Conservation (phyloP, 176 grass and related monocot genomes). For the Cenchrus fungigraminus region DNA sequence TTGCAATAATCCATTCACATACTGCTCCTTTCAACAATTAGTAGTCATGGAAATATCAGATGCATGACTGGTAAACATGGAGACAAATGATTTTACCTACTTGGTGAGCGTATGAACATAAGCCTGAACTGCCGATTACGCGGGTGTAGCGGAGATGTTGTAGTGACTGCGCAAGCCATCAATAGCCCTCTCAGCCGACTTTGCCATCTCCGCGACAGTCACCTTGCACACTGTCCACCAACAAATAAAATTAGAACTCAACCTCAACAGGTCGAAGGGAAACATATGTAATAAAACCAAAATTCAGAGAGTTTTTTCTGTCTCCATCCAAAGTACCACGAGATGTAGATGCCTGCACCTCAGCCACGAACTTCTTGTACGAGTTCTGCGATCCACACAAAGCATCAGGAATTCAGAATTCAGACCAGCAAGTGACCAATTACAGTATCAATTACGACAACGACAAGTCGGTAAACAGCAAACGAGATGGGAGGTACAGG, state of each 20-base stretch:
- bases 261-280: neutral
- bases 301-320: conserved; percentile 22
- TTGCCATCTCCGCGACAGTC: conserved; percentile 50
- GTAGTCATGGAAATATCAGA: too few relatives aligned
- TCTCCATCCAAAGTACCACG: conserved; percentile 45
- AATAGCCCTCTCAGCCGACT: conserved; percentile 14
- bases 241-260: neutral
- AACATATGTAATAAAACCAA: conserved; percentile 13
- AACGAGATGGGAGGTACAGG: neutral
- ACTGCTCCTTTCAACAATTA: too few relatives aligned
- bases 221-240: conserved; percentile 50
- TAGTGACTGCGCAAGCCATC: too few relatives aligned
- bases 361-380: conserved; percentile 57
- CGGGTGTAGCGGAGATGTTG: too few relatives aligned
- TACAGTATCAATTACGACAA: neutral
- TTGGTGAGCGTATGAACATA: too few relatives aligned
- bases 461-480: neutral
- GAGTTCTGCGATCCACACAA: conserved; percentile 45
- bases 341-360: conserved; percentile 60
- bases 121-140: too few relatives aligned
- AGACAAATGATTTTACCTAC: too few relatives aligned
- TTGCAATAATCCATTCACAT: too few relatives aligned
- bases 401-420: conserved; percentile 15
- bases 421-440: neutral
- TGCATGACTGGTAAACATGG: too few relatives aligned